These are phyloP conservation scores for Claviceps arundinis DNA, from an alignment of 2,329 filamentous ascomycete genomes.

Conservation along the genomic window DNA sequence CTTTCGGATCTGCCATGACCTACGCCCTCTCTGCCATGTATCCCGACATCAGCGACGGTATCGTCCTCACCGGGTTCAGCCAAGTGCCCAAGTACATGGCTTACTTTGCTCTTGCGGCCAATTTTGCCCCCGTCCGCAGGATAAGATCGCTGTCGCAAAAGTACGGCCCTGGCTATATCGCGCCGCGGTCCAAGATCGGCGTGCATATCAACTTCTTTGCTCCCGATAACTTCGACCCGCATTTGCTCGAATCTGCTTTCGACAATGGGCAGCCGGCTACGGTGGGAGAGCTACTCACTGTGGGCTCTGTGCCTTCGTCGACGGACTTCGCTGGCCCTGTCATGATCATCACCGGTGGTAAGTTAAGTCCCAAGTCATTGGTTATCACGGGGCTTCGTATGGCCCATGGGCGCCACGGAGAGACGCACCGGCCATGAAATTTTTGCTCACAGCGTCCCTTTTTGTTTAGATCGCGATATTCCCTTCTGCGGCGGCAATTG, in stretches of 20 bases:
- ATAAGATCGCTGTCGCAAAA: conserved; percentile 13
- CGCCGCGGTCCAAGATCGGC: conserved; percentile 28
- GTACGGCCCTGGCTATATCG: conserved; percentile 40
- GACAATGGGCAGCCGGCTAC: conserved; percentile 41
- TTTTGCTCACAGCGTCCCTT: background rate
- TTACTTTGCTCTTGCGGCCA: conserved; percentile 30
- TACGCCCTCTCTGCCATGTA: conserved; percentile 40
- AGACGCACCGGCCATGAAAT: too few species aligned
- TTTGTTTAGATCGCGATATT: conserved; percentile 28
- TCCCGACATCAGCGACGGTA: conserved; percentile 40
- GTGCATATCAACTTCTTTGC: conserved; percentile 40
- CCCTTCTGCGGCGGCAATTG: conserved; percentile 53
- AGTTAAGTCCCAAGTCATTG: conserved; percentile 5
- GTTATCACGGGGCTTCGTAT: background rate
- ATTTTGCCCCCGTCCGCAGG: conserved; percentile 30
- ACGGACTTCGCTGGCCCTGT: conserved; percentile 39
- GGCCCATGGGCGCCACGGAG: background rate
- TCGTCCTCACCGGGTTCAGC: conserved; percentile 48
- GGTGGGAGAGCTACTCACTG: conserved; percentile 44
- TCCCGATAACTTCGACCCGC: conserved; percentile 41
- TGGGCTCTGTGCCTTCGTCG: conserved; percentile 24
- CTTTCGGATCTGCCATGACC: conserved; percentile 46
- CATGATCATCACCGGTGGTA: conserved; percentile 43
- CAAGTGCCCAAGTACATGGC: conserved; percentile 30
- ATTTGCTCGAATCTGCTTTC: conserved; percentile 32